These are phyloP conservation scores for Penicillium olsonii DNA, from an alignment of 2,329 filamentous ascomycete genomes.

Conservation along the genomic window DNA sequence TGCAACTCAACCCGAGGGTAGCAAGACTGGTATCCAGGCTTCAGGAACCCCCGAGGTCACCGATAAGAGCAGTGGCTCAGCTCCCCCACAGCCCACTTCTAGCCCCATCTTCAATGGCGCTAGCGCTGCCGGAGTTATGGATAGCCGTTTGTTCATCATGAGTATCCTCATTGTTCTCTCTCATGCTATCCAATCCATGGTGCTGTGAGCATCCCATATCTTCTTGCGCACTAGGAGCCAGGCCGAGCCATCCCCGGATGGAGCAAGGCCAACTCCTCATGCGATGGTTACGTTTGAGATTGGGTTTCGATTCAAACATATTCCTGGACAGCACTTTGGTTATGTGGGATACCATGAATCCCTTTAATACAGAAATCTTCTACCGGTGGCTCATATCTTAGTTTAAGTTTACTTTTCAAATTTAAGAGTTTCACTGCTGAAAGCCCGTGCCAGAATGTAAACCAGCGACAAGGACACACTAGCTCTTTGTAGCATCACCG, in stretches of 20 bases:
- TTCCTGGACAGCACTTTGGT: neutral
- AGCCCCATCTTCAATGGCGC: conserved; percentile 10
- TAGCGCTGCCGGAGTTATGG: neutral
- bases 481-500: neutral
- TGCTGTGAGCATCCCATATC: neutral
- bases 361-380: conserved; percentile 9
- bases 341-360: conserved; percentile 6
- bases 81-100: neutral
- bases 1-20: neutral
- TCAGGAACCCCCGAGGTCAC: neutral
- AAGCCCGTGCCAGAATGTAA: neutral
- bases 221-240: neutral
- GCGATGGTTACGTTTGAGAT: neutral
- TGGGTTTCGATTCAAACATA: neutral
- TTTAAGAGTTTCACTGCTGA: conserved; percentile 2
- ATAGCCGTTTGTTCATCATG: conserved; percentile 3
- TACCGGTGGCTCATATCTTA: conserved; percentile 9
- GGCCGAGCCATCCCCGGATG: conserved; percentile 2
- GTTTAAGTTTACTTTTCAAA: conserved; percentile 9
- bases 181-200: neutral
- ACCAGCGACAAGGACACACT: neutral
- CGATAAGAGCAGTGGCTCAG: neutral
- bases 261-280: neutral
- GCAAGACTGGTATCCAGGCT: neutral
- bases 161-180: conserved; percentile 1